A percentile compares a stretch with the other conserved stretches of the same genome.
These are phyloP conservation scores for Marsdenia floribunda DNA, from an alignment of 257 asterid genomes.

Conservation along the genomic window DNA sequence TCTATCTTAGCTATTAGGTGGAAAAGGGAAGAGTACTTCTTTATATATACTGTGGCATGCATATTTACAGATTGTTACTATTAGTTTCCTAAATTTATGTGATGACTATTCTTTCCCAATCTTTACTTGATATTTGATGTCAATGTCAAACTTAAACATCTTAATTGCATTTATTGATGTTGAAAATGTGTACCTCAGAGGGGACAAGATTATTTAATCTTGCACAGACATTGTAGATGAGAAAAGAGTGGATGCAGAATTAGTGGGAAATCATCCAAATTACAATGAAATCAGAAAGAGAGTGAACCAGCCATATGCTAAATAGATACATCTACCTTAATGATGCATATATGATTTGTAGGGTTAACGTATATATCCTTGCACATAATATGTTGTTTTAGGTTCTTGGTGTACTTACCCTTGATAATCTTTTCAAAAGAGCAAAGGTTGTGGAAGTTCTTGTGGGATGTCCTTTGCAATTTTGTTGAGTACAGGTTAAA, in stretches of 20 bases:
- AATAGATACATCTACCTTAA: neutral
- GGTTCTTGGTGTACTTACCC: neutral
- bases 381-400: neutral
- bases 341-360: neutral
- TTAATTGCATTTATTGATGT: neutral
- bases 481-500: neutral
- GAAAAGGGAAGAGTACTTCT: neutral
- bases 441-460: neutral
- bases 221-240: neutral
- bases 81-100: constrained; percentile 4
- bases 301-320: neutral
- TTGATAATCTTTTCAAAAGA: neutral
- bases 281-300: neutral
- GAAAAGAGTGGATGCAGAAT: neutral
- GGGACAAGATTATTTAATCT: neutral
- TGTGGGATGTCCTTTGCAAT: neutral
- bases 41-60: neutral
- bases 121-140: constrained; percentile 1
- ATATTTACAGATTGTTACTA: neutral
- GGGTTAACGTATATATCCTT: neutral
- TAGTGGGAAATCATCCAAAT: constrained; percentile 4
- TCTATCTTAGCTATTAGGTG: constrained; percentile 11
- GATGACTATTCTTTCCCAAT: neutral
- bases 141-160: neutral
- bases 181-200: neutral